Evolutionary conservation across 805 yeast genomes (phyloP).

Genomic region (Teunomyces gatunensis): DNA sequence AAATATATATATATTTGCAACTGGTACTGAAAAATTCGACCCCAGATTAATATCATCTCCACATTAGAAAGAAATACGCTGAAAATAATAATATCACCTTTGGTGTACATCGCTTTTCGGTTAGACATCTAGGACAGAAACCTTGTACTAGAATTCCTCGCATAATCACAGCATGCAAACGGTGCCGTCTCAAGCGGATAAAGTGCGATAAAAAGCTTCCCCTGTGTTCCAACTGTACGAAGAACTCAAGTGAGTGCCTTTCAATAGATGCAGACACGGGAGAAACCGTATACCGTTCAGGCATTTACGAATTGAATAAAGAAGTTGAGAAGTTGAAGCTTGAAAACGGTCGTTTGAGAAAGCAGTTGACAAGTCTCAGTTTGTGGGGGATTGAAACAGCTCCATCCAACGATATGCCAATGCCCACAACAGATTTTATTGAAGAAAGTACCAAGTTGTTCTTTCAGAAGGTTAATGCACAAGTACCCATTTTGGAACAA

Average conservation of each 20-base stretch:
- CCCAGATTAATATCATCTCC: too few relatives aligned
- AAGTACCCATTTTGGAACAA: not conserved
- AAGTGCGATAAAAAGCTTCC: slow-evolving; percentile 1
- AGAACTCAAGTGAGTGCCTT: not conserved
- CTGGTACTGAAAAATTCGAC: not conserved
- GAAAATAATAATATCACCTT: not conserved
- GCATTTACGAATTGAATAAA: not conserved
- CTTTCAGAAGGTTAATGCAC: not conserved
- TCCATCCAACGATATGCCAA: not conserved
- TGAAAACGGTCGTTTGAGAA: not conserved
- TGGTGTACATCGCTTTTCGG: not conserved
- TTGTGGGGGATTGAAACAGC: not conserved
- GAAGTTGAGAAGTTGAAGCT: not conserved
- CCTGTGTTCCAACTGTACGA: not conserved
- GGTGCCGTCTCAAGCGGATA: slow-evolving; percentile 1
- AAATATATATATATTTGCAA: not conserved
- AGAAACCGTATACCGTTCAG: not conserved
- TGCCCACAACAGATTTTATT: not conserved
- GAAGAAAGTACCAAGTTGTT: not conserved
- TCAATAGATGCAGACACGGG: not conserved
- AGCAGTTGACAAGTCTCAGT: not conserved
- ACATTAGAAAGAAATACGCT: not conserved
- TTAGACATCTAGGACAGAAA: not conserved
- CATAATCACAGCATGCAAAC: not conserved
- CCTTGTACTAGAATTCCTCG: not conserved